phyloP scores from a whole-genome alignment of 2,329 filamentous ascomycete genomes.

The Zasmidium cellare region DNA sequence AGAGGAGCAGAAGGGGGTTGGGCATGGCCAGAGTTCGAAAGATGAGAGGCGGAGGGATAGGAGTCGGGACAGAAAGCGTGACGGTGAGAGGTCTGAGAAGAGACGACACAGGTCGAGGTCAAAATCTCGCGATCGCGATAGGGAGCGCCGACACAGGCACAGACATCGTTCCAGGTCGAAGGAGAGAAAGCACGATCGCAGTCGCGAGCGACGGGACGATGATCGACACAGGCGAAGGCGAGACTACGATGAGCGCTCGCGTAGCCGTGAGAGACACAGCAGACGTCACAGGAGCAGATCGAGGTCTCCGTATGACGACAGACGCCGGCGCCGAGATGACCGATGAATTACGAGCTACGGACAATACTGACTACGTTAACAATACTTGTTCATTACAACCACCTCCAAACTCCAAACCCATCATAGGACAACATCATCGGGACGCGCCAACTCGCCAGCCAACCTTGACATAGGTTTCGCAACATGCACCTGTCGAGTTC shows the following conservation, averaged over 20 bases:
- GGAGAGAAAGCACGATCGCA: constrained; percentile 23
- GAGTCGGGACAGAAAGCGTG: constrained; percentile 24
- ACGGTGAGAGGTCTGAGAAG: constrained; percentile 23
- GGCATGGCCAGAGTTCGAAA: constrained; percentile 13
- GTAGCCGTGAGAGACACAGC: constrained; percentile 13
- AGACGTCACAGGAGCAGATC: constrained; percentile 18
- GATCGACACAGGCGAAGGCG: constrained; percentile 10
- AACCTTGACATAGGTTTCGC: constrained; percentile 43
- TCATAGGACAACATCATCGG: not conserved
- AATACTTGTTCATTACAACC: not conserved
- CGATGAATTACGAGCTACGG: not conserved
- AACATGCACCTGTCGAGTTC: constrained; percentile 38
- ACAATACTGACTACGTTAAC: not conserved
- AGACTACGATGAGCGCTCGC: constrained; percentile 14
- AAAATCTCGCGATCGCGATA: constrained; percentile 27
- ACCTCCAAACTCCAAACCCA: not conserved
- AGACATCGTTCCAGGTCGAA: constrained; percentile 23
- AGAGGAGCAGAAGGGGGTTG: constrained; percentile 21
- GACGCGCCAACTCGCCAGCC: constrained; percentile 36
- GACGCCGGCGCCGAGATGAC: constrained; percentile 18
- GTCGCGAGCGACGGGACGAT: constrained; percentile 16
- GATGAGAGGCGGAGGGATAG: constrained; percentile 26
- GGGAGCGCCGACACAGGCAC: constrained; percentile 26
- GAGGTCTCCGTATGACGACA: constrained; percentile 22
- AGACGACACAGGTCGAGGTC: constrained; percentile 28